These are phyloP conservation scores for Phialophora tarda DNA, from an alignment of 2,329 filamentous ascomycete genomes.

Conservation along the genomic window DNA sequence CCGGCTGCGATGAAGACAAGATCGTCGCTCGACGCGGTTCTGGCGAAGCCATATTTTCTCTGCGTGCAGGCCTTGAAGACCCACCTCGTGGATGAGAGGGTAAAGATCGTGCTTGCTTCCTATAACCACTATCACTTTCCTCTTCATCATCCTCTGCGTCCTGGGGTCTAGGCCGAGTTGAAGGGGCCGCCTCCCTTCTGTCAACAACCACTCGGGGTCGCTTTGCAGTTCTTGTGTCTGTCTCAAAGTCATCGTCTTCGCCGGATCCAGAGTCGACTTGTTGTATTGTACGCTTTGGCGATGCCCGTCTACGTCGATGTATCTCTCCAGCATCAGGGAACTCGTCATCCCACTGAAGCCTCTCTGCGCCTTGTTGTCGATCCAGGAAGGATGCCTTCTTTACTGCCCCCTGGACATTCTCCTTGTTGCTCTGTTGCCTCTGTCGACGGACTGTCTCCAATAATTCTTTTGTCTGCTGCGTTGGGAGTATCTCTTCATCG, in stretches of 20 bases:
- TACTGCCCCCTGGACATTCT: constrained; percentile 18
- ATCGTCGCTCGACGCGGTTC: background rate
- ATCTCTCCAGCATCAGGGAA: constrained; percentile 18
- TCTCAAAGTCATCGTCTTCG: constrained; percentile 30
- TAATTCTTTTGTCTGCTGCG: constrained; percentile 27
- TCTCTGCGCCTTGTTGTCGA: constrained; percentile 29
- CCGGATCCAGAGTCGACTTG: constrained; percentile 11
- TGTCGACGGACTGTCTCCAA: constrained; percentile 24
- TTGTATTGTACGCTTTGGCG: constrained; percentile 15
- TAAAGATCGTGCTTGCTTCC: background rate
- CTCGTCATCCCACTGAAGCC: constrained; percentile 19
- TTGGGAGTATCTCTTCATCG: constrained; percentile 23
- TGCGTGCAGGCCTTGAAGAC: background rate
- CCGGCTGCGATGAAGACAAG: constrained; percentile 10
- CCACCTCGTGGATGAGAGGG: background rate
- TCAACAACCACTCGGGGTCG: constrained; percentile 4
- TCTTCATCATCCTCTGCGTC: background rate
- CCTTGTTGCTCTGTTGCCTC: constrained; percentile 30
- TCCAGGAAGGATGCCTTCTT: constrained; percentile 31
- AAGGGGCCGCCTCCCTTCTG: background rate
- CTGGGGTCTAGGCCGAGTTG: background rate
- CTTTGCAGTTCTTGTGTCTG: constrained; percentile 26
- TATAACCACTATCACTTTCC: background rate
- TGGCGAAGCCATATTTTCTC: background rate
- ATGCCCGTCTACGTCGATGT: background rate